These are phyloP conservation scores for Cryptomeria japonica DNA, from an alignment of 75 land plant genomes.

Conservation along the genomic window DNA sequence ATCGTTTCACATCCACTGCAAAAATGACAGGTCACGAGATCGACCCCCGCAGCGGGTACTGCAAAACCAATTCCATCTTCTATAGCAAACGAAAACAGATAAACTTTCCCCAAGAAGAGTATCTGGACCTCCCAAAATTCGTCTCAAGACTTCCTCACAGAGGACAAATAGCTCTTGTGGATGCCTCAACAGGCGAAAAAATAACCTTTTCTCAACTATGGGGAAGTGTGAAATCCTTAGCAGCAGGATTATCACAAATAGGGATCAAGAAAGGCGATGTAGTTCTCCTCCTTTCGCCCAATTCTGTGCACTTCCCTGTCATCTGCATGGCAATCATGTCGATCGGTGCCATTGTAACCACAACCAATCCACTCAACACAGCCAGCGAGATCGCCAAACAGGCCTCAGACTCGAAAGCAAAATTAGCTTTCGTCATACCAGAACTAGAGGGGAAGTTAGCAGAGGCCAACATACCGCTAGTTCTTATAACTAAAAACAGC, in stretches of 20 bases:
- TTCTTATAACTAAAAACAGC: conserved; percentile 18
- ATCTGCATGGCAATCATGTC: conserved; percentile 54
- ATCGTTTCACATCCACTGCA: neutral
- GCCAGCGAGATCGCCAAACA: conserved; percentile 59
- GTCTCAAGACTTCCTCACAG: conserved; percentile 7
- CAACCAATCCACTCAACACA: conserved; percentile 76
- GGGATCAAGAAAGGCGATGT: conserved; percentile 66
- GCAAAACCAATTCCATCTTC: conserved; percentile 55
- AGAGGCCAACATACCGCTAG: conserved; percentile 21
- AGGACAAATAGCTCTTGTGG: conserved; percentile 18
- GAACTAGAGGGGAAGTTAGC: conserved; percentile 26
- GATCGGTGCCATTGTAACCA: conserved; percentile 61
- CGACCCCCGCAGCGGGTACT: conserved; percentile 70
- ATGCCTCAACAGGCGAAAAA: conserved; percentile 21
- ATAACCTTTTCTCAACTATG: conserved; percentile 29
- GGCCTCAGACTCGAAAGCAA: conserved; percentile 35
- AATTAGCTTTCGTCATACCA: conserved; percentile 24
- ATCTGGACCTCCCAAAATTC: conserved; percentile 10
- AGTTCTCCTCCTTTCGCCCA: conserved; percentile 63
- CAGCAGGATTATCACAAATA: conserved; percentile 14
- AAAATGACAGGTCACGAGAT: neutral
- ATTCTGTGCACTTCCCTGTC: conserved; percentile 50
- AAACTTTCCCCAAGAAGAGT: conserved; percentile 26
- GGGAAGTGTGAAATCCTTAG: conserved; percentile 12
- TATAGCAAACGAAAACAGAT: conserved; percentile 36